Percentiles rank a stretch among this genome's conserved stretches.
These are phyloP conservation scores for Fusarium pseudocircinatum DNA, from an alignment of 2,329 filamentous ascomycete genomes.

Conservation along the genomic window DNA sequence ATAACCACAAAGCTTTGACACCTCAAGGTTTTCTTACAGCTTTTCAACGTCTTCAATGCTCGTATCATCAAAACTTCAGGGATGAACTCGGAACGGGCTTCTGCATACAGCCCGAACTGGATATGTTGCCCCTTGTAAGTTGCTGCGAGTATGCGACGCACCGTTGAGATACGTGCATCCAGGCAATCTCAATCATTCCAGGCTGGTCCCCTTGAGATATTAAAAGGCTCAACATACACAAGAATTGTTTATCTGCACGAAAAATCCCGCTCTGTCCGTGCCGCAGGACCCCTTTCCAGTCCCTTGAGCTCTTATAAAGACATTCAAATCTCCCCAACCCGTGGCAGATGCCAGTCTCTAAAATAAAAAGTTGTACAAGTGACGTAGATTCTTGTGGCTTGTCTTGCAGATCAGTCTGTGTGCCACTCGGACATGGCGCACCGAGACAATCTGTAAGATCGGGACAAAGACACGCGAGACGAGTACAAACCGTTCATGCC, in stretches of 20 bases:
- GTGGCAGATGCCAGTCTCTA: constrained; percentile 24
- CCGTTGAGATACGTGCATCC: constrained; percentile 1
- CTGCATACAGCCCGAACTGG: constrained; percentile 31
- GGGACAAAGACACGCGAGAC: constrained; percentile 28
- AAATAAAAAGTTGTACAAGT: not conserved
- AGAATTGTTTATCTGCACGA: not conserved
- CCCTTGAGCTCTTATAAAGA: constrained; percentile 15
- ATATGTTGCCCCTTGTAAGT: constrained; percentile 19
- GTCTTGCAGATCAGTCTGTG: constrained; percentile 10
- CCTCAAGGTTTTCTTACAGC: not conserved
- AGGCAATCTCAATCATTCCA: constrained; percentile 36
- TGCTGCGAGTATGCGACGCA: constrained; percentile 25
- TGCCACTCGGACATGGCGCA: constrained; percentile 1
- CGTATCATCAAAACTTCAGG: constrained; percentile 4
- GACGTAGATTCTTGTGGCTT: constrained; percentile 25
- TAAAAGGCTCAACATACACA: not conserved
- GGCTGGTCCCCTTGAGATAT: constrained; percentile 4
- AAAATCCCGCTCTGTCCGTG: not conserved
- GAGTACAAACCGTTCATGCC: constrained; percentile 14
- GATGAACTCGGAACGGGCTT: constrained; percentile 8
- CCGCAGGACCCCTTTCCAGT: constrained; percentile 4
- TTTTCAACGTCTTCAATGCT: not conserved
- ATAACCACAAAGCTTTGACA: constrained; percentile 5
- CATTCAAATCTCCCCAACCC: constrained; percentile 30
- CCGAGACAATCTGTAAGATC: constrained; percentile 28